Base-by-base conservation (phyloP, 2,329 filamentous ascomycete genomes). In the Blastomyces parvus region DNA sequence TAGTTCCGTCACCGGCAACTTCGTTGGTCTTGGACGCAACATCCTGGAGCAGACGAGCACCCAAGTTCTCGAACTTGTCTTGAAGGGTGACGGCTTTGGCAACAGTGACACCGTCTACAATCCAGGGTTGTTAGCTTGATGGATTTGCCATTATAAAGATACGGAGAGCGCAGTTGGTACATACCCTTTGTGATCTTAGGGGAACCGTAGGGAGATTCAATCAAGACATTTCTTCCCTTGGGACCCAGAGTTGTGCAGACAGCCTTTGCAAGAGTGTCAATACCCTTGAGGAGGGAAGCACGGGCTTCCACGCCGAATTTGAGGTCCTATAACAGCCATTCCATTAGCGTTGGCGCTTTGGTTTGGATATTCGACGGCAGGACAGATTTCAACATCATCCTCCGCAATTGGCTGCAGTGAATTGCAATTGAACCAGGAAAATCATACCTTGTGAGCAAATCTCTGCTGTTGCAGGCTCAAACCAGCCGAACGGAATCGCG, bases 41-140 rank as follows among this genome's bases (percentile, higher is more conserved):
- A 79, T 99, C 94, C 82, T 97, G 92, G 71, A 99, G 86, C 70
- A 99, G 87, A 75, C 90, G 89, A 73, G 94, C 94, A 78, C 94
- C 94, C 71, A 99, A 90, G 84, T 99, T 99, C 83, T 99, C 94
- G 80, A 97, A 99, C 82, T 97, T 97, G 85, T 99, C 94, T 84
- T 99, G 87, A 69, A 99, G 86, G 68, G 85, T 86, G 74, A 99
- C 89, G 67, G 93, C 91, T 81, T 88, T 93, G 71, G 90, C 90
- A 71, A 94, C 90, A 71, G 89, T 92, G 57, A 94, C 90, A 86
- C 90, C 90, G 79, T 94, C 89, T 92, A 22, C 11, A 62, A 8
- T 50, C 48, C 1, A 36, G 42, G 19, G 58, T 36, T 48, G 42
- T 36, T 19, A 38, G 42, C 36, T 27, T 56, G 22, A 38, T 1